A percentile compares a stretch with the other conserved stretches of the same genome.
Evolutionary conservation across 257 asterid species (phyloP).

Genomic region (Przewalskia tangutica): DNA sequence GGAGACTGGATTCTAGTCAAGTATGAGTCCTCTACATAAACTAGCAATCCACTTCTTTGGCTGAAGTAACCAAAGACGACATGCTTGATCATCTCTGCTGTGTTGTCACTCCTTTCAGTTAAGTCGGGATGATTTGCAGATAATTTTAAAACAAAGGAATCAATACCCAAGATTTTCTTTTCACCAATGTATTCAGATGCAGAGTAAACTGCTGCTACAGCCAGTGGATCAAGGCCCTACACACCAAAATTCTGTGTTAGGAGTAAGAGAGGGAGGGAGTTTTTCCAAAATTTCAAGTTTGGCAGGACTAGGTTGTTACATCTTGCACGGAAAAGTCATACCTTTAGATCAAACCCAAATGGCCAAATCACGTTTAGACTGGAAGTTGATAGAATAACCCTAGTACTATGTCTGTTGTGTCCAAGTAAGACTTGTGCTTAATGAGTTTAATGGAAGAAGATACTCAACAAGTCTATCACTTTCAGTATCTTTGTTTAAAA

Average conservation of each 20-base stretch:
- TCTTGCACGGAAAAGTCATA: not conserved
- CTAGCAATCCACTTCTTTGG: constrained; percentile 64
- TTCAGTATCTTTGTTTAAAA: not conserved
- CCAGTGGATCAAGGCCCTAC: constrained; percentile 71
- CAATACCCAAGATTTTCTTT: constrained; percentile 39
- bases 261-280: not conserved
- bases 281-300: not conserved
- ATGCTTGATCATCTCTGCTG: constrained; percentile 84
- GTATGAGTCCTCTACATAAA: constrained; percentile 69
- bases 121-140: constrained; percentile 52
- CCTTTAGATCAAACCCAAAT: not conserved
- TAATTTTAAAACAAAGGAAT: constrained; percentile 68
- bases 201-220: constrained; percentile 55
- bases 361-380: not conserved
- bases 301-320: not conserved
- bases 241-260: not conserved
- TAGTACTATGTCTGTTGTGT: not conserved
- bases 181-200: constrained; percentile 75
- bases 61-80: constrained; percentile 61
- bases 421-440: not conserved
- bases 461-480: not conserved
- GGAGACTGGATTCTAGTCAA: constrained; percentile 67
- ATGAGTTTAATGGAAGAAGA: not conserved
- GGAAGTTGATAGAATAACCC: not conserved
- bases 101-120: constrained; percentile 58